phyloP scores from a whole-genome alignment of 192 early-diverging fungal species.

The Coemansia sp. region DNA sequence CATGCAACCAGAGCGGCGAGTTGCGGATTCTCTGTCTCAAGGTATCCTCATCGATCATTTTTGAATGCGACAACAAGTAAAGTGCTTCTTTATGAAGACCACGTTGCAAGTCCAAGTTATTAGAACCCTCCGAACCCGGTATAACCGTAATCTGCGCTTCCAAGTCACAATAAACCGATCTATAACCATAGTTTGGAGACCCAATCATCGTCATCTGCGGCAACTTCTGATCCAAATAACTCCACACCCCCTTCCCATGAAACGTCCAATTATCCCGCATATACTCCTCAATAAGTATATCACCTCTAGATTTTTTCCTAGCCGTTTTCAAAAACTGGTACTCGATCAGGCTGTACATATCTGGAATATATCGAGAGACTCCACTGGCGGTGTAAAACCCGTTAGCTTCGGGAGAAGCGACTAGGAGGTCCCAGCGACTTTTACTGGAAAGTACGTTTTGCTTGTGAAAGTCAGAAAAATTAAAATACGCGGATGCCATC shows the following conservation, averaged over 20 bases:
- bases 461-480: slow-evolving; percentile 75
- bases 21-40: slow-evolving; percentile 25
- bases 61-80: slow-evolving; percentile 28
- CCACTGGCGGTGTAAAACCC: slow-evolving; percentile 87
- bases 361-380: slow-evolving; percentile 82
- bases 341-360: slow-evolving; percentile 88
- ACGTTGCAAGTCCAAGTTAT: slow-evolving; percentile 52
- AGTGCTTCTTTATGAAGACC: slow-evolving; percentile 55
- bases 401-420: slow-evolving; percentile 91
- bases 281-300: slow-evolving; percentile 78
- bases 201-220: slow-evolving; percentile 84
- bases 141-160: slow-evolving; percentile 83
- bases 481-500: slow-evolving; percentile 93
- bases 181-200: slow-evolving; percentile 90
- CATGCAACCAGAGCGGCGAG: slow-evolving; percentile 47
- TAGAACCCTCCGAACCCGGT: slow-evolving; percentile 61
- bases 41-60: slow-evolving; percentile 28
- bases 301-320: slow-evolving; percentile 39
- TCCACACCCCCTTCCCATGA: slow-evolving; percentile 93
- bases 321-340: slow-evolving; percentile 63
- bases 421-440: slow-evolving; percentile 70
- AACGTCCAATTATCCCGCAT: slow-evolving; percentile 84
- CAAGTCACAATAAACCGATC: slow-evolving; percentile 87
- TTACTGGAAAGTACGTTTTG: slow-evolving; percentile 59
- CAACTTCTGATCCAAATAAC: slow-evolving; percentile 57